A percentile compares a stretch with the other conserved stretches of the same genome.
Conservation (phyloP, 495 filamentous ascomycete genomes). For the Penicillium coffeae region DNA sequence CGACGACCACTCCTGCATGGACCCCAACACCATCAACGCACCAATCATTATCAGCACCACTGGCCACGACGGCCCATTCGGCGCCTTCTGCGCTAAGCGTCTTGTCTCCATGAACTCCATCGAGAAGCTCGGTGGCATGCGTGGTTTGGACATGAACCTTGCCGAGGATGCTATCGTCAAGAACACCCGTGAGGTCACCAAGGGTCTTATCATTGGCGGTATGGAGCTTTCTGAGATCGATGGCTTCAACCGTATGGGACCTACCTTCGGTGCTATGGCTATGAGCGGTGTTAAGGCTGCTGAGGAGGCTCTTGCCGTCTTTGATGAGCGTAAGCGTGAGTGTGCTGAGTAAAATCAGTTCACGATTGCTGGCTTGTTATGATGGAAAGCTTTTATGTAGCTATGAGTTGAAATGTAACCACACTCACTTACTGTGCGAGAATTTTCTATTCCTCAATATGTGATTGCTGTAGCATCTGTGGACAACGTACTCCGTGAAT, state of each 20-base stretch:
- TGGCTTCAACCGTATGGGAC: constrained; percentile 81
- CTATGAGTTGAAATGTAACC: background rate
- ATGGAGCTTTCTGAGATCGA: constrained; percentile 93
- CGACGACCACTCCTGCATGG: constrained; percentile 91
- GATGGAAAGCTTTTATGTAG: constrained; percentile 3
- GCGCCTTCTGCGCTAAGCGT: constrained; percentile 82
- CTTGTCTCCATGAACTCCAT: constrained; percentile 77
- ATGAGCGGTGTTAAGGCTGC: constrained; percentile 83
- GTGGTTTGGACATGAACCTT: constrained; percentile 82
- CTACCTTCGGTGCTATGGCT: constrained; percentile 80
- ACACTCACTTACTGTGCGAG: background rate
- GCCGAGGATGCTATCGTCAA: constrained; percentile 92
- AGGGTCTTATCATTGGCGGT: constrained; percentile 83
- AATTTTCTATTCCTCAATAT: background rate
- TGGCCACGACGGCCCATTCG: constrained; percentile 87
- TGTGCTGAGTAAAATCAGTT: constrained; percentile 39
- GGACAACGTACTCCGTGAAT: no score
- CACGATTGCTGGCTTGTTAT: background rate
- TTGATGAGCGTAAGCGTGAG: constrained; percentile 69
- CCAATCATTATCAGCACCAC: constrained; percentile 82
- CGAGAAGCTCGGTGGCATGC: constrained; percentile 83
- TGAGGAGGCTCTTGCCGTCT: constrained; percentile 74
- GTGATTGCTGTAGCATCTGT: no score
- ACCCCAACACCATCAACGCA: constrained; percentile 92
- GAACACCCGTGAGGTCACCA: constrained; percentile 78